Evolutionary conservation across 495 filamentous ascomycete species (phyloP).

Genomic region (Collariella sp.): DNA sequence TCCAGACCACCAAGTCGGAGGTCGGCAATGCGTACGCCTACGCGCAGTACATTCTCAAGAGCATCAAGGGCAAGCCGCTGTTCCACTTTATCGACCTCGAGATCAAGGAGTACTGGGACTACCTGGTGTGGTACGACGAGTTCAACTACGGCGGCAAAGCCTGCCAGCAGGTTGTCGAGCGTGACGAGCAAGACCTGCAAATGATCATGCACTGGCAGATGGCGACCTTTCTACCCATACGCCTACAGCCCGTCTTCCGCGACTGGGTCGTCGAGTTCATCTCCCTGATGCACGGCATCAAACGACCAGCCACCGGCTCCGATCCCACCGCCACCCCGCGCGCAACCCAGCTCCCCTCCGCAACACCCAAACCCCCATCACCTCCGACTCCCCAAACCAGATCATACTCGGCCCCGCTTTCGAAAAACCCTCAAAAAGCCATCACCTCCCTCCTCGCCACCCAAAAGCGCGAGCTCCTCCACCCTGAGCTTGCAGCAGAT

Average conservation of each 20-base stretch:
- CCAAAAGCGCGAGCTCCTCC: conserved; percentile 81
- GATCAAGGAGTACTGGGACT: conserved; percentile 99
- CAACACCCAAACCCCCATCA: conserved; percentile 44
- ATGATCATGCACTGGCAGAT: conserved; percentile 99
- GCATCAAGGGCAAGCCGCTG: conserved; percentile 84
- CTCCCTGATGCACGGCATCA: conserved; percentile 82
- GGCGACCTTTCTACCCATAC: conserved; percentile 70
- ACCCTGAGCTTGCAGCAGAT: conserved; percentile 78
- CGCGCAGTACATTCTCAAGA: conserved; percentile 93
- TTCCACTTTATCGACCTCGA: conserved; percentile 97
- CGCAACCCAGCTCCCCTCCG: conserved; percentile 65
- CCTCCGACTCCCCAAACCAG: conserved; percentile 48
- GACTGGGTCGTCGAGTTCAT: conserved; percentile 94
- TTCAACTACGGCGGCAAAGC: conserved; percentile 97
- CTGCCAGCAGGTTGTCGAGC: conserved; percentile 70
- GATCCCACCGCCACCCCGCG: conserved; percentile 54
- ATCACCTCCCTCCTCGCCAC: conserved; percentile 68
- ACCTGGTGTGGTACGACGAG: conserved; percentile 98
- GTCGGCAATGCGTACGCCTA: conserved; percentile 97
- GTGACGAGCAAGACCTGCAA: conserved; percentile 76
- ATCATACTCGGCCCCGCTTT: conserved; percentile 66
- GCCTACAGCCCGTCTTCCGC: conserved; percentile 77
- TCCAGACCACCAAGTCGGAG: conserved; percentile 94
- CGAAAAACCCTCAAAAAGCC: conserved; percentile 82
- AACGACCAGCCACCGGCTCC: conserved; percentile 49